Evolutionary conservation across 164 flowering plant genomes (phyloP).

Genomic region (Macadamia integrifolia): DNA sequence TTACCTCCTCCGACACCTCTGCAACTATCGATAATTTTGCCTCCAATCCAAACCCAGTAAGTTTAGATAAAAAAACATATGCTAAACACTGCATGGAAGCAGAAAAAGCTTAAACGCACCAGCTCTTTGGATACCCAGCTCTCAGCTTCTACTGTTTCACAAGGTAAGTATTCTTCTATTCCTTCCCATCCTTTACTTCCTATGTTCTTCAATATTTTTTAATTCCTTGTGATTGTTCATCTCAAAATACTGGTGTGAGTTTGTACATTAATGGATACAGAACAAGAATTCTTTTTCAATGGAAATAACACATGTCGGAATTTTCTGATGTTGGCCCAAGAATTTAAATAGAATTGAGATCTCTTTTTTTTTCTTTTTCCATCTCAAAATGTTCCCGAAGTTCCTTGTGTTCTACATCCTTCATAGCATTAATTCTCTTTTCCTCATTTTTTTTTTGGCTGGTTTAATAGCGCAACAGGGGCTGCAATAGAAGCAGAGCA

Average conservation of each 20-base stretch:
- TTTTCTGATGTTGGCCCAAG: neutral
- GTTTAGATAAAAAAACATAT: too few relatives aligned
- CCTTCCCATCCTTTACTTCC: neutral
- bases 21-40: too few relatives aligned
- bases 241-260: neutral
- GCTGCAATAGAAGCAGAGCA: conserved; percentile 19
- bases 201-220: neutral
- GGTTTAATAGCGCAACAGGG: conserved; percentile 23
- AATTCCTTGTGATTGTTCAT: neutral
- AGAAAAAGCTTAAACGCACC: too few relatives aligned
- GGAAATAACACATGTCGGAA: neutral
- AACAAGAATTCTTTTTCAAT: neutral
- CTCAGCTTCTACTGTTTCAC: conserved; percentile 19
- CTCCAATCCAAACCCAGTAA: too few relatives aligned
- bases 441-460: neutral
- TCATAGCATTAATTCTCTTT: too few relatives aligned
- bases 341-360: too few relatives aligned
- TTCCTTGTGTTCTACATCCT: neutral
- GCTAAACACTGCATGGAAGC: too few relatives aligned
- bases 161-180: neutral
- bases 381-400: too few relatives aligned
- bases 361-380: too few relatives aligned
- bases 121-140: conserved; percentile 11
- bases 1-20: too few relatives aligned
- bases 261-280: neutral